A percentile compares a stretch with the other conserved stretches of the same genome.
Evolutionary conservation across 2,329 filamentous ascomycete species (phyloP).

Genomic region (Chrysoporthe cubensis): DNA sequence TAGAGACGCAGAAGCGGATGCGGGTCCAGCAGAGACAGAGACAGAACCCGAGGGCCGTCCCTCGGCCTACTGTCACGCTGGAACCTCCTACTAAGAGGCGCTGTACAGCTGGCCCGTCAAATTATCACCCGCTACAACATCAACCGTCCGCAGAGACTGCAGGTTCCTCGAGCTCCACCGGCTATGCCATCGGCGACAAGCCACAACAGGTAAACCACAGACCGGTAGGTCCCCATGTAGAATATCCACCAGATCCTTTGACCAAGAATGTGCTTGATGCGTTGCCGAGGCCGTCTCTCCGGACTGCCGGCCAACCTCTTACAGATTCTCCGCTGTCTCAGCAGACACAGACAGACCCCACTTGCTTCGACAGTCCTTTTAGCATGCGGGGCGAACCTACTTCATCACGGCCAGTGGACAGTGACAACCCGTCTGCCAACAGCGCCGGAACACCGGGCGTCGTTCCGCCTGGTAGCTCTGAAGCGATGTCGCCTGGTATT

Average conservation of each 20-base stretch:
- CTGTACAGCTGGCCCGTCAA: background rate
- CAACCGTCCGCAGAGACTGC: background rate
- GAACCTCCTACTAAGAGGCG: background rate
- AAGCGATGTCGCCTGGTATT: background rate
- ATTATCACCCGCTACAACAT: background rate
- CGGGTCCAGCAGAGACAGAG: background rate
- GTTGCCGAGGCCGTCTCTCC: background rate
- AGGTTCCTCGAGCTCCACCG: background rate
- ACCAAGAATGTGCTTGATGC: background rate
- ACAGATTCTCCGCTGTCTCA: background rate
- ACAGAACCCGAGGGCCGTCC: background rate
- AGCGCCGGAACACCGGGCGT: background rate
- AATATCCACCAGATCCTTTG: background rate
- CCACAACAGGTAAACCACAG: background rate
- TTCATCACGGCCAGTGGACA: background rate
- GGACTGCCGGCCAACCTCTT: background rate
- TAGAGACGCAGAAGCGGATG: conserved; percentile 7
- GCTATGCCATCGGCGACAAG: background rate
- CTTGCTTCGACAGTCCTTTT: background rate
- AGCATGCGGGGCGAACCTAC: background rate
- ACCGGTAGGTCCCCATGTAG: conserved; percentile 1
- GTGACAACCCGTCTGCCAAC: background rate
- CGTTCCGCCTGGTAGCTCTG: too few relatives aligned
- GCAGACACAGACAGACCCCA: background rate
- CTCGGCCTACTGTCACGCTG: background rate